These are phyloP conservation scores for Quercus ilex DNA, from an alignment of 306 rosid genomes.

Conservation along the genomic window DNA sequence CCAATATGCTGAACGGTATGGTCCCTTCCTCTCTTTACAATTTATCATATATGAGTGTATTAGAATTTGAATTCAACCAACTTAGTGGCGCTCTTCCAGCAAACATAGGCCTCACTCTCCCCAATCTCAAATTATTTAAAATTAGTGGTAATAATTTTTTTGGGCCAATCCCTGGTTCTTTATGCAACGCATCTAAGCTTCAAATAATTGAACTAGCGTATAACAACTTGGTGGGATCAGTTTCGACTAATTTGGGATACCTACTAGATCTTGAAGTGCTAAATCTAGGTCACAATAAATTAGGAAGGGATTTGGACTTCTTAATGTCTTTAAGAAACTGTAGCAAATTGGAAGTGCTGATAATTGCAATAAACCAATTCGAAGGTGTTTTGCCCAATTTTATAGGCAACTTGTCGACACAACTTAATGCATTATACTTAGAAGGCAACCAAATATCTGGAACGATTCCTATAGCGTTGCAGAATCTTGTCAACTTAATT, in stretches of 20 bases:
- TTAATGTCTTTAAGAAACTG: background rate
- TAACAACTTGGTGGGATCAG: constrained; percentile 3
- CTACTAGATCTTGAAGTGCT: background rate
- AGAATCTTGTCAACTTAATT: background rate
- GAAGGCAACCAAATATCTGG: background rate
- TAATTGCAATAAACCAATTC: background rate
- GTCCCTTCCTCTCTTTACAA: constrained; percentile 28
- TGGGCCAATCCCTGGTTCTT: background rate
- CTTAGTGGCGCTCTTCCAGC: background rate
- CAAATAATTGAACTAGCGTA: background rate
- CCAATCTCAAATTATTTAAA: background rate
- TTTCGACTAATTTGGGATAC: background rate
- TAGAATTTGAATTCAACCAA: background rate
- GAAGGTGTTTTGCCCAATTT: background rate
- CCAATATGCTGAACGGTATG: constrained; percentile 13
- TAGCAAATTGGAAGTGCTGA: background rate
- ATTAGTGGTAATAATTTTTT: background rate
- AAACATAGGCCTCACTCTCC: background rate
- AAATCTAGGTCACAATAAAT: background rate
- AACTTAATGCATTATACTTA: background rate
- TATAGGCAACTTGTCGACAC: background rate
- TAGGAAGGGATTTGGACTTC: constrained; percentile 6
- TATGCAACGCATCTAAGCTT: background rate
- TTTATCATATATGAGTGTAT: background rate
- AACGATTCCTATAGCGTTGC: background rate